These are phyloP conservation scores for Claviceps africana DNA, from an alignment of 2,329 filamentous ascomycete genomes.

Conservation along the genomic window DNA sequence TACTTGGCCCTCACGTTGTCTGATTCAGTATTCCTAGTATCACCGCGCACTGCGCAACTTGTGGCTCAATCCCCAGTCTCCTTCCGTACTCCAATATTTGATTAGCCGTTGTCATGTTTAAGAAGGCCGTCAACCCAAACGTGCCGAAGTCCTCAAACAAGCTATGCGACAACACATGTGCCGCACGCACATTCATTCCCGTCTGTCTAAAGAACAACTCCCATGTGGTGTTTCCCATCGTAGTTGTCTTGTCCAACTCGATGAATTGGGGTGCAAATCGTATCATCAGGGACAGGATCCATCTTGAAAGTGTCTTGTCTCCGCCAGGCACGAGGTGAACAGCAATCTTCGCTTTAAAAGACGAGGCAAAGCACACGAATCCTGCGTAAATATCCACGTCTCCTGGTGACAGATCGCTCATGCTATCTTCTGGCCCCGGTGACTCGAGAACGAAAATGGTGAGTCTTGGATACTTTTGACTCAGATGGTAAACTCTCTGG, in stretches of 20 bases:
- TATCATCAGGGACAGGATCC: slow-evolving; percentile 39
- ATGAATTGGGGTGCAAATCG: slow-evolving; percentile 22
- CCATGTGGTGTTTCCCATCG: slow-evolving; percentile 28
- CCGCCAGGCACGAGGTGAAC: slow-evolving; percentile 37
- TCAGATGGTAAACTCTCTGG: slow-evolving; percentile 38
- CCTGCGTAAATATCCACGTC: slow-evolving; percentile 33
- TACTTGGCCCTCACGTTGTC: background rate
- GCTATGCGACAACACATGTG: slow-evolving; percentile 18
- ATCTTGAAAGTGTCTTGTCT: slow-evolving; percentile 34
- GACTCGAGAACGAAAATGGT: slow-evolving; percentile 52
- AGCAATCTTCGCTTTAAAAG: slow-evolving; percentile 23
- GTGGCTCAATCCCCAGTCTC: slow-evolving; percentile 15
- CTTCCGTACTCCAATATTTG: slow-evolving; percentile 13
- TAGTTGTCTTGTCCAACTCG: slow-evolving; percentile 20
- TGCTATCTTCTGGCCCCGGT: slow-evolving; percentile 27
- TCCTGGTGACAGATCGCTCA: slow-evolving; percentile 22
- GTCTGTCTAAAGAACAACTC: slow-evolving; percentile 20
- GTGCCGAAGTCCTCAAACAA: slow-evolving; percentile 14
- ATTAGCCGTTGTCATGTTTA: slow-evolving; percentile 16
- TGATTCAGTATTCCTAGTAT: background rate
- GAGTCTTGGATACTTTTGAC: slow-evolving; percentile 50
- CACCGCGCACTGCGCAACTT: slow-evolving; percentile 6
- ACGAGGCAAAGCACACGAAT: slow-evolving; percentile 34
- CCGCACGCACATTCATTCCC: slow-evolving; percentile 24
- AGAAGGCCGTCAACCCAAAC: slow-evolving; percentile 17